Evolutionary conservation across 495 filamentous ascomycete species (phyloP).

Genomic region (Penicillium paradoxum): DNA sequence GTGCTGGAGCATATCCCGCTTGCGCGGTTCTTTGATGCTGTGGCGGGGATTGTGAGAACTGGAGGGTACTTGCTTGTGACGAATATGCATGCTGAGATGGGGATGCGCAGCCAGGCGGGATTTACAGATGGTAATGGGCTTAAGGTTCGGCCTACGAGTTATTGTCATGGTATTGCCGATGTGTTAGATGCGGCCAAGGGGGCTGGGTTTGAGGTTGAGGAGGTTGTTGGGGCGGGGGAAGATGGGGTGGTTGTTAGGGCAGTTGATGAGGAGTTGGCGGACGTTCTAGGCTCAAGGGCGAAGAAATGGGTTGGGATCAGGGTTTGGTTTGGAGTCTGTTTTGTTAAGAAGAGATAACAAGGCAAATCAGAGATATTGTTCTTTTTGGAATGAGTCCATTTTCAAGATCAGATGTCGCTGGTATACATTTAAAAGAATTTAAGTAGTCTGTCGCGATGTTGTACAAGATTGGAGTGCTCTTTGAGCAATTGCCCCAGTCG

Average conservation of each 20-base stretch:
- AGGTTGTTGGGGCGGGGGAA: slow-evolving; percentile 16
- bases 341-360: slow-evolving; percentile 38
- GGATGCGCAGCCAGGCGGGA: slow-evolving; percentile 57
- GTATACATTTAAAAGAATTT: slow-evolving; percentile 30
- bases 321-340: slow-evolving; percentile 62
- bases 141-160: slow-evolving; percentile 62
- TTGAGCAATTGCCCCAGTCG: slow-evolving; percentile 36
- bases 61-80: slow-evolving; percentile 58
- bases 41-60: slow-evolving; percentile 40
- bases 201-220: slow-evolving; percentile 47
- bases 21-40: slow-evolving; percentile 49
- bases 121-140: slow-evolving; percentile 56
- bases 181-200: slow-evolving; percentile 50
- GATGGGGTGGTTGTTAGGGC: slow-evolving; percentile 35
- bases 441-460: slow-evolving; percentile 49
- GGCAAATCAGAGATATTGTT: slow-evolving; percentile 11
- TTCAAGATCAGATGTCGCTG: not conserved
- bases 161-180: slow-evolving; percentile 51
- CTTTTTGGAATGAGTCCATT: not conserved
- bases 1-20: slow-evolving; percentile 66
- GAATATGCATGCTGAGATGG: slow-evolving; percentile 74
- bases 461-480: slow-evolving; percentile 47
- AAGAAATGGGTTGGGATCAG: slow-evolving; percentile 64
- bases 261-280: slow-evolving; percentile 48
- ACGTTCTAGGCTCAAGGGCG: slow-evolving; percentile 52